Percentiles rank a stretch among this genome's conserved stretches.
phyloP scores from a whole-genome alignment of 2,329 filamentous ascomycete genomes.

The Sporothrix schenckii region DNA sequence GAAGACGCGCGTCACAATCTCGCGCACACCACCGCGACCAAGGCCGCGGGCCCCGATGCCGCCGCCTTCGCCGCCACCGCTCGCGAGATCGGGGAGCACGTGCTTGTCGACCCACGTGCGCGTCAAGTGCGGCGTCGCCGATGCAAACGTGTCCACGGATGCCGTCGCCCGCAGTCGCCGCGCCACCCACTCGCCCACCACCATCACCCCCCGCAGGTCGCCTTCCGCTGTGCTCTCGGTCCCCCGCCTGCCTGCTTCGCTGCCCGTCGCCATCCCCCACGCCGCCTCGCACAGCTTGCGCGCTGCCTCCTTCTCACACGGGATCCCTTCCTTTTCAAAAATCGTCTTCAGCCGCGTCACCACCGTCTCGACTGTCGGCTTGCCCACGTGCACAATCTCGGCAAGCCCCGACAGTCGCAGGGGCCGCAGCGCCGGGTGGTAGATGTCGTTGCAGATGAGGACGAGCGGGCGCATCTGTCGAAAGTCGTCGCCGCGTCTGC shows the following conservation, averaged over 20 bases:
- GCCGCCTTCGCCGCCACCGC: conserved; percentile 61
- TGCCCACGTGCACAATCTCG: conserved; percentile 89
- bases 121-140: conserved; percentile 58
- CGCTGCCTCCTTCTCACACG: conserved; percentile 85
- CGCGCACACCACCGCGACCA: conserved; percentile 70
- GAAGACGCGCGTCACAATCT: conserved; percentile 78
- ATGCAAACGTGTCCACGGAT: conserved; percentile 41
- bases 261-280: conserved; percentile 76
- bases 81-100: conserved; percentile 66
- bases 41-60: conserved; percentile 72
- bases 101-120: conserved; percentile 77
- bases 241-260: conserved; percentile 64
- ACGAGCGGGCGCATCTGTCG: conserved; percentile 84
- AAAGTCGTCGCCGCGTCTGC: conserved; percentile 74
- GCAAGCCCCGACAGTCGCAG: conserved; percentile 82
- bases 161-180: conserved; percentile 63
- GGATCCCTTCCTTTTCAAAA: conserved; percentile 86
- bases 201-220: conserved; percentile 81
- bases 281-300: conserved; percentile 80
- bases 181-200: conserved; percentile 85
- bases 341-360: conserved; percentile 78
- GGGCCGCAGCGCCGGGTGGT: conserved; percentile 83
- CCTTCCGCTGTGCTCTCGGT: conserved; percentile 69
- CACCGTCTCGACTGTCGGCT: conserved; percentile 83
- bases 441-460: conserved; percentile 96